Base-by-base conservation (phyloP, 352 stramenopile genomes). In the Pythium biforme region DNA sequence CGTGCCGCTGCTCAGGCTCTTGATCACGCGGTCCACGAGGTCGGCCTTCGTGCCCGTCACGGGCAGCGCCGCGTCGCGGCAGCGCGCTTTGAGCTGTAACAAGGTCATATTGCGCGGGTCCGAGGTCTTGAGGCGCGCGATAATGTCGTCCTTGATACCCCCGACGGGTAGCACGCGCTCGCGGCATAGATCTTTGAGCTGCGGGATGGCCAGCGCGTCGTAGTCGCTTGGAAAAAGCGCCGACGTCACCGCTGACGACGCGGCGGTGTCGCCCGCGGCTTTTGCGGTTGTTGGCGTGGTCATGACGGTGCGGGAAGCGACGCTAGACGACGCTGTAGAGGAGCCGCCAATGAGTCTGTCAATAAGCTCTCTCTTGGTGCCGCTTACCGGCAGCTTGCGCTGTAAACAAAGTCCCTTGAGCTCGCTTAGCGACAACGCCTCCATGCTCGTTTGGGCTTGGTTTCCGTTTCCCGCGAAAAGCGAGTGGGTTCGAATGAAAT, bases 111-210 rank as follows among this genome's bases (percentile, higher is more conserved):
- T 57, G 9, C 52, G 52, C n/a, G 60, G 60, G 27, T 68, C 51
- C 6, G 60, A 68, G 15, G 52, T 45, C 22, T 56, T 61, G 51
- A 68, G 49, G 3, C 60, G 60, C 17, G 31, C 34, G 20, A 68
- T 52, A 15, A 68, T 41, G 20, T 68, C 60, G 43, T 68, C 60
- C 19, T 68, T 68, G 52, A 68, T 68, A n/a, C 52, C 60, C n/a
- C 60, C 60, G 10, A 68, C 60, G 1, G 60, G 52, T 6, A 68
- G 33, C 46, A 53, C 17, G 2, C 60, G 60, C 45, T 68, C 52
- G 15, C 52, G 52, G 19, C 60, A 68, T 22, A 68, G 33, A 22
- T 68, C 60, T 12, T 68, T 68, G 15, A 68, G 60, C 53, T 68
- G 52, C 4, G 60, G 25, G 20, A 62, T 54, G 33, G 45, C 58